These are phyloP conservation scores for Phlegmacium glaucopus DNA, from an alignment of 768 basidiomycete species.

Conservation along the genomic window DNA sequence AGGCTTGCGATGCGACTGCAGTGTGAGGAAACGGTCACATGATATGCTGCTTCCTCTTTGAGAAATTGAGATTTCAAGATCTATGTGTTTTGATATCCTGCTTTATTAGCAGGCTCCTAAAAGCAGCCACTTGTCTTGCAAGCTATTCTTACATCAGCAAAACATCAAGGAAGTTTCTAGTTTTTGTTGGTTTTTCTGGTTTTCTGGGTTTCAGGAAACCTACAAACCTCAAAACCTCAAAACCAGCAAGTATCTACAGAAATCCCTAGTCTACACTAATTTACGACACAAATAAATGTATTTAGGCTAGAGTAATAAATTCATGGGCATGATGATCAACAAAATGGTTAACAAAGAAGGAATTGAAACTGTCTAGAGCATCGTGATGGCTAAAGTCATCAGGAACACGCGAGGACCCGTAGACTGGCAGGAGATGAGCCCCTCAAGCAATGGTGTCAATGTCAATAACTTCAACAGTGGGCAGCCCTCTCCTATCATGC, in stretches of 20 bases:
- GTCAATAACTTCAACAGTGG: constrained; percentile 11
- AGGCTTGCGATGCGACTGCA: no score
- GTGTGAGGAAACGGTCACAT: no score
- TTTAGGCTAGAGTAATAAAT: neutral
- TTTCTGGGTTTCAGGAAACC: constrained; percentile 3
- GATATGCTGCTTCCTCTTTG: no score
- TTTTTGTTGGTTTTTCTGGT: neutral
- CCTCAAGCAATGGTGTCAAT: constrained; percentile 17
- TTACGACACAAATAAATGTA: neutral
- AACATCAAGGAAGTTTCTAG: neutral
- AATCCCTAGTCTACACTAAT: neutral
- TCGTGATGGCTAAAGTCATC: constrained; percentile 11
- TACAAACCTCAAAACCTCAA: constrained; percentile 2
- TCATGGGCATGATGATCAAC: constrained; percentile 2
- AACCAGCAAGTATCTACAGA: constrained; percentile 17
- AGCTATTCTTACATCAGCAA: constrained; percentile 1
- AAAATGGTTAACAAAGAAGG: constrained; percentile 25
- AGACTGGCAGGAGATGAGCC: constrained; percentile 21
- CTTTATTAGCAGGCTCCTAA: no score
- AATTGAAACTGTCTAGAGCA: constrained; percentile 16
- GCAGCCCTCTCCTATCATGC: neutral
- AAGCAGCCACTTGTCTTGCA: no score
- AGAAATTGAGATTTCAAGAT: no score
- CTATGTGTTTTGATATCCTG: no score
- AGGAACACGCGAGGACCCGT: constrained; percentile 11